Evolutionary conservation across 345 rosid species (phyloP), one percentile per base, ranked within the genome.

Genomic region (Ceriops decandra): DNA sequence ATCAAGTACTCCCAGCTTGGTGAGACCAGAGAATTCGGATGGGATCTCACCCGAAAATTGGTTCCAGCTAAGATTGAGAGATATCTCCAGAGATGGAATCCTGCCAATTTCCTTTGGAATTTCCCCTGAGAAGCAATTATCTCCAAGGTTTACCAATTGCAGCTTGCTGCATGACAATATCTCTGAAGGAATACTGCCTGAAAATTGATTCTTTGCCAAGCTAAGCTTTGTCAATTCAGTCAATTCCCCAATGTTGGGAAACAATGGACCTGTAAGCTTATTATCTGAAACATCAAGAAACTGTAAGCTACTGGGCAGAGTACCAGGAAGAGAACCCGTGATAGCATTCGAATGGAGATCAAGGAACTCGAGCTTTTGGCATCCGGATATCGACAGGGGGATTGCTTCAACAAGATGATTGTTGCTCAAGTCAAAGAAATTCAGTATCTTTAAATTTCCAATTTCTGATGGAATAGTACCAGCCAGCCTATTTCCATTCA

Each of bases 31-130:
- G 85, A 93, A 86, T 46, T 84, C 77, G 2, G 85, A 64, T 22
- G 98, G 98, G 64, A 93, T 87, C 67, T 68, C 76, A 49, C 97
- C 93, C 15, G 85, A 76, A 76, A 93, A 83, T 28, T 76, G 81
- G 62, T 89, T 93, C 69, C 81, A 83, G 85, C 98, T 93, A 33
- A 93, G 96, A 49, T 93, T 93, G 58, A 93, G 86, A 82, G 97
- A 80, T 56, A 93, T 91, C 63, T 88, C 96, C 16, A 93, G 89
- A 0, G 90, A 77, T 20, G 95, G 81, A 75, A 91, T 79, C 57
- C 81, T 85, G 58, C 96, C 97, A 21, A 93, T 30, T 33, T 88
- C 96, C 77, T 80, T 81, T 0, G 98, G 98, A n/a, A 91, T 87
- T 31, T 84, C 85, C 22, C 97, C 97, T 7, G 82, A 86, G 82